phyloP scores from a whole-genome alignment of 2,329 filamentous ascomycete genomes.

The Ascochyta rabiei region DNA sequence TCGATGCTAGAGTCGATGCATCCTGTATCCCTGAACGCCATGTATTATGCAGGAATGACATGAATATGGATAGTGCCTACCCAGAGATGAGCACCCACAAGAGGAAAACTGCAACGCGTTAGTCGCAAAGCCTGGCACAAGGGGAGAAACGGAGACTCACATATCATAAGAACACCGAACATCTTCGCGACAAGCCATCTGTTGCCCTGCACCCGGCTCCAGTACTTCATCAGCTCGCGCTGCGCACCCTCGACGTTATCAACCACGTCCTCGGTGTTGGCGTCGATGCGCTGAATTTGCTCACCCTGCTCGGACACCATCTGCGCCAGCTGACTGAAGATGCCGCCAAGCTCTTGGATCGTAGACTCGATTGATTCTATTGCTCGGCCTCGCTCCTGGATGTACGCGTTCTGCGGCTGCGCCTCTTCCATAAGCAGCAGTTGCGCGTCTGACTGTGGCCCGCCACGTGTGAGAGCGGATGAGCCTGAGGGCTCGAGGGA shows the following conservation, averaged over 20 bases:
- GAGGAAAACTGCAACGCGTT: constrained; percentile 45
- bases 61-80: constrained; percentile 35
- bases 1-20: constrained; percentile 12
- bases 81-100: constrained; percentile 73
- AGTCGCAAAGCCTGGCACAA: not conserved
- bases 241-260: constrained; percentile 98
- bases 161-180: constrained; percentile 93
- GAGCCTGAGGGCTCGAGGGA: constrained; percentile 74
- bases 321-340: constrained; percentile 90
- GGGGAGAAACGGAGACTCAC: constrained; percentile 51
- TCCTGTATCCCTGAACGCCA: constrained; percentile 32
- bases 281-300: constrained; percentile 96
- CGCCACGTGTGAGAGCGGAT: constrained; percentile 52
- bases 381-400: constrained; percentile 90
- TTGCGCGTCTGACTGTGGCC: constrained; percentile 77
- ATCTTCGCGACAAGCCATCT: constrained; percentile 88
- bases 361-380: constrained; percentile 97
- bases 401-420: constrained; percentile 83
- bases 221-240: constrained; percentile 94
- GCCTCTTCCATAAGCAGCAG: constrained; percentile 88
- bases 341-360: constrained; percentile 87
- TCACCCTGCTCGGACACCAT: constrained; percentile 98
- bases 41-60: constrained; percentile 19
- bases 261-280: constrained; percentile 96
- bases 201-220: constrained; percentile 91